These are phyloP conservation scores for Termitomyces sp. DNA, from an alignment of 768 basidiomycete species.

Conservation along the genomic window DNA sequence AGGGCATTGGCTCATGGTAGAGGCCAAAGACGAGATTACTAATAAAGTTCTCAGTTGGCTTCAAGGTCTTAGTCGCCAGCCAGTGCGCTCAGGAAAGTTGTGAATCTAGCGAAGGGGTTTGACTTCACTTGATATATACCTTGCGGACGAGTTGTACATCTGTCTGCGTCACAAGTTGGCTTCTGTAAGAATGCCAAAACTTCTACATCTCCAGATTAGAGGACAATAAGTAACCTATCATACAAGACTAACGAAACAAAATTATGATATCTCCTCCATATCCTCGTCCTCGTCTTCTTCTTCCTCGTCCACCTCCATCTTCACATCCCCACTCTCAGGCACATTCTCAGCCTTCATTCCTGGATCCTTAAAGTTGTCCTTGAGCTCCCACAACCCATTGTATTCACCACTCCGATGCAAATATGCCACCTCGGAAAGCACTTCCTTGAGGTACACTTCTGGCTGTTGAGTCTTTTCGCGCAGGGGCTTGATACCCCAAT, in stretches of 20 bases:
- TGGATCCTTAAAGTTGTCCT: slow-evolving; percentile 63
- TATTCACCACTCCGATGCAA: slow-evolving; percentile 77
- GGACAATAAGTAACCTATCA: background rate
- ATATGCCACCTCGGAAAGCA: slow-evolving; percentile 68
- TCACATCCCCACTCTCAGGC: slow-evolving; percentile 29
- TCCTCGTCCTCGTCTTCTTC: slow-evolving; percentile 55
- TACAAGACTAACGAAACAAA: background rate
- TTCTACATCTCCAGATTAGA: background rate
- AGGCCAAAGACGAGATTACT: slow-evolving; percentile 52
- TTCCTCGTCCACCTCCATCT: slow-evolving; percentile 57
- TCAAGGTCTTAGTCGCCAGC: slow-evolving; percentile 22
- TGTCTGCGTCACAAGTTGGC: background rate
- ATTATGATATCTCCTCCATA: slow-evolving; percentile 67
- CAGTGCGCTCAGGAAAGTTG: slow-evolving; percentile 12
- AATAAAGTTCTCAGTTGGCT: slow-evolving; percentile 44
- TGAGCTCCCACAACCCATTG: slow-evolving; percentile 77
- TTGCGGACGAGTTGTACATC: background rate
- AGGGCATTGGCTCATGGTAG: slow-evolving; percentile 69
- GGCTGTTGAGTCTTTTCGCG: slow-evolving; percentile 83
- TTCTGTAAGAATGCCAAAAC: background rate
- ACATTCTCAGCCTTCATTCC: slow-evolving; percentile 47
- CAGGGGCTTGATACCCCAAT: slow-evolving; percentile 75
- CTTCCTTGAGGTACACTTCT: slow-evolving; percentile 81
- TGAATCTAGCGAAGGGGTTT: background rate
- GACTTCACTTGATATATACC: background rate